Evolutionary conservation across 1,284 basidiomycete species (phyloP).

Genomic region (Apiotrichum siamense): DNA sequence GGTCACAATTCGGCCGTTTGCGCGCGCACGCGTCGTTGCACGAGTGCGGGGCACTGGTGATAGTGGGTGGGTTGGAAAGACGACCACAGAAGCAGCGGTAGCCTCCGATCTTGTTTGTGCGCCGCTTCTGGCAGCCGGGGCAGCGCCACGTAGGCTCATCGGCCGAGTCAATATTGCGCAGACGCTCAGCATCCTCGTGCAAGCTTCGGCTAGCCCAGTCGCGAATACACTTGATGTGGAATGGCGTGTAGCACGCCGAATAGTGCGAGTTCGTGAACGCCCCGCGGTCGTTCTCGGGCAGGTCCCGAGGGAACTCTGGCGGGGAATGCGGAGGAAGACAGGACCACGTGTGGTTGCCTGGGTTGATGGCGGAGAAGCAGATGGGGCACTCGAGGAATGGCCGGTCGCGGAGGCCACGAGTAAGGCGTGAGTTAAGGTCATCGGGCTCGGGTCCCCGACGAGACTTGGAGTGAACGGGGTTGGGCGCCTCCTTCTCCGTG

Average conservation of each 20-base stretch:
- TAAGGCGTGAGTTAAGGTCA: constrained; percentile 41
- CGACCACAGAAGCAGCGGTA: constrained; percentile 84
- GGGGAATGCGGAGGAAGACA: constrained; percentile 34
- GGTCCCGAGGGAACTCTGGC: constrained; percentile 11
- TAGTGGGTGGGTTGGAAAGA: constrained; percentile 61
- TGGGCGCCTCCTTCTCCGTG: constrained; percentile 18
- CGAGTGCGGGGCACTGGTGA: constrained; percentile 70
- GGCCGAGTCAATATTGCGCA: constrained; percentile 15
- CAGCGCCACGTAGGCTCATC: constrained; percentile 66
- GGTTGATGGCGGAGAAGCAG: constrained; percentile 45
- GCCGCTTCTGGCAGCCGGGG: constrained; percentile 75
- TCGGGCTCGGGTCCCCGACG: constrained; percentile 30
- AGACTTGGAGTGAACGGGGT: background rate
- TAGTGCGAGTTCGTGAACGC: constrained; percentile 60
- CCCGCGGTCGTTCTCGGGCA: constrained; percentile 32
- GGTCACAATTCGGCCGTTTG: constrained; percentile 54
- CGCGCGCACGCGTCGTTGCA: constrained; percentile 73
- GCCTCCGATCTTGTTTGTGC: constrained; percentile 58
- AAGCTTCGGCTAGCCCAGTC: constrained; percentile 71
- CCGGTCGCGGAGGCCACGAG: constrained; percentile 33
- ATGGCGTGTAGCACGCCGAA: constrained; percentile 46
- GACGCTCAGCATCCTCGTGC: constrained; percentile 52
- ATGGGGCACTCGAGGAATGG: constrained; percentile 47
- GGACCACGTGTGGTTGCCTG: constrained; percentile 45
- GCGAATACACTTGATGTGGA: constrained; percentile 54